Evolutionary conservation across 2,329 filamentous ascomycete species (phyloP).

Genomic region (Knufia fluminis): DNA sequence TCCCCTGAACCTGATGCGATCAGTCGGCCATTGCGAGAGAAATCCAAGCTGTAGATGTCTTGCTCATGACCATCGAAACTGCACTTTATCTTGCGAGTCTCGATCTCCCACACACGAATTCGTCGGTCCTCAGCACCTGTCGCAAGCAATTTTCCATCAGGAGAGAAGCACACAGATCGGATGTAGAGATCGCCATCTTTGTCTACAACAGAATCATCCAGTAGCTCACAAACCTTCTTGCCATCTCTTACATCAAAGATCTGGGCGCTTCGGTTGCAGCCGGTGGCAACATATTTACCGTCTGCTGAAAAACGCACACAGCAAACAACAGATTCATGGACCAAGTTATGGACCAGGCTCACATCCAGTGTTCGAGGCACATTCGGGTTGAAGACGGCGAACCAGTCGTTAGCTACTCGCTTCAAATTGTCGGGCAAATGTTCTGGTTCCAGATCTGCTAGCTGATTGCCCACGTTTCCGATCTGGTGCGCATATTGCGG

Average conservation of each 20-base stretch:
- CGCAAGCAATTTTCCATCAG: conserved; percentile 84
- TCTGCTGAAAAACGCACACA: conserved; percentile 95
- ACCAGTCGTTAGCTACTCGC: conserved; percentile 86
- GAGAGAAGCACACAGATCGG: conserved; percentile 95
- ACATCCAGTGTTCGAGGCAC: conserved; percentile 86
- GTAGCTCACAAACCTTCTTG: conserved; percentile 77
- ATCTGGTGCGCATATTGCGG: conserved; percentile 42
- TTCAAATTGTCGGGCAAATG: conserved; percentile 77
- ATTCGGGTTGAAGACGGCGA: conserved; percentile 89
- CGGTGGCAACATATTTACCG: conserved; percentile 90
- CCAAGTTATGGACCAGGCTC: conserved; percentile 83
- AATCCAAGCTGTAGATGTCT: conserved; percentile 95
- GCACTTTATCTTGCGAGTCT: conserved; percentile 70
- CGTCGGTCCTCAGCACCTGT: conserved; percentile 97
- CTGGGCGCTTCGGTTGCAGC: conserved; percentile 97
- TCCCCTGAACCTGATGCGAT: conserved; percentile 96
- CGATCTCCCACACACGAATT: conserved; percentile 95
- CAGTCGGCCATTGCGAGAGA: conserved; percentile 81
- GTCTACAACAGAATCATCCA: conserved; percentile 71
- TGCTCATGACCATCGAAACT: conserved; percentile 96
- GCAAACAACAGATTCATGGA: conserved; percentile 94
- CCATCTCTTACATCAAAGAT: conserved; percentile 90
- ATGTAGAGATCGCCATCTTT: conserved; percentile 92
- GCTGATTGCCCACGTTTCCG: conserved; percentile 53
- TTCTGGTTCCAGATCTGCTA: conserved; percentile 81